Base-by-base conservation (phyloP, 257 asterid genomes). In the Cinchona pubescens region DNA sequence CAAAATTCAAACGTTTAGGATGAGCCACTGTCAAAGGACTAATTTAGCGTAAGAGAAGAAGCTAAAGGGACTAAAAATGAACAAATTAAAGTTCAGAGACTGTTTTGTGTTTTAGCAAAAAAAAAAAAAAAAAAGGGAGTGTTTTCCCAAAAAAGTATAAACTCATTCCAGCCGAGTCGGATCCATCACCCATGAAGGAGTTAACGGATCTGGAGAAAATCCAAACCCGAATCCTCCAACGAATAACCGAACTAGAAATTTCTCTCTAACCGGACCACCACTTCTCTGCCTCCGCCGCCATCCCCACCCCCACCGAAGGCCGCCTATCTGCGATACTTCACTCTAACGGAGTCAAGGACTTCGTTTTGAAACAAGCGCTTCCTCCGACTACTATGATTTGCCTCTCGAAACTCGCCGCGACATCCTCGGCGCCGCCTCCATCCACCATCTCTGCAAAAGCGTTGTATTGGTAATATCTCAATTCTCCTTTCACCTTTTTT, bases 381-480 rank as follows among this genome's bases (percentile, higher is more conserved):
- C 96, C 38, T 75, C 85, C 67, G 92, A 91, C 84, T 95, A 92
- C 88, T 95, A 95, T 82, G 85, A 87, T 51, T 77, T 89, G 91
- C 78, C 96, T 63, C 86, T 89, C 71, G 96, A 95, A 78, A 83
- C 94, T 64, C 94, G 99, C 43, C 90, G 96, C 11, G 93, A 92
- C 63, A 81, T 82, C 82, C 94, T 95, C 25, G 84, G 60, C 29
- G 99, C 99, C 76, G 84, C 94, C 81, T 95, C 99, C 71, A 48
- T 91, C 67, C 82, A 92, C 60, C 99, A 95, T 82, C 96, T 95
- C 82, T 95, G 99, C 96, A 95, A 92, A 87, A 95, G 99, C 91
- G 92, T 95, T 77, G 99, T 92, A 69, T 81, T 95, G 98, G 99
- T 94, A 88, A 21, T 12, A 25, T n/a, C n/a, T n/a, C 71, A 19